These are phyloP conservation scores for Claviceps citrina DNA, from an alignment of 2,329 filamentous ascomycete genomes.

Conservation along the genomic window DNA sequence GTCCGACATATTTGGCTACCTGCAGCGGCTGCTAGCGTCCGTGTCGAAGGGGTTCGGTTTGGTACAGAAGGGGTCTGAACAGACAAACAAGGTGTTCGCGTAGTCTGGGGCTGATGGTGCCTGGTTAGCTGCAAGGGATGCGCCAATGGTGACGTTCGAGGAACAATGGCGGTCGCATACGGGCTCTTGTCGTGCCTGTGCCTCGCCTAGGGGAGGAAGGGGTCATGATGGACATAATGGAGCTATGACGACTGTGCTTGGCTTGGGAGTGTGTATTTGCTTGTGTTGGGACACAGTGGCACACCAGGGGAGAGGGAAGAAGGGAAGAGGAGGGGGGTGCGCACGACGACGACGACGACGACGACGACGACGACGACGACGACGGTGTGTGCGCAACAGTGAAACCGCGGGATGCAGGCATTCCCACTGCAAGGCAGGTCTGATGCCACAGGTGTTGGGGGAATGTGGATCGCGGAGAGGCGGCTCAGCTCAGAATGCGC, in stretches of 20 bases:
- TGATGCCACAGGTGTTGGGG: not conserved
- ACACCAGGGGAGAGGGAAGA: slow-evolving; percentile 1
- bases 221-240: slow-evolving; percentile 2
- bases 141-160: slow-evolving; percentile 31
- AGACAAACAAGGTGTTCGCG: slow-evolving; percentile 27
- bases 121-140: slow-evolving; percentile 37
- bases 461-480: not conserved
- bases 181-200: slow-evolving; percentile 16
- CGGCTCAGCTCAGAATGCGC: not conserved
- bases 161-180: slow-evolving; percentile 16
- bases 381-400: not conserved
- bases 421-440: not conserved
- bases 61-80: slow-evolving; percentile 33
- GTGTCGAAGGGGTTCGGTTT: slow-evolving; percentile 41
- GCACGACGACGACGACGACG: slow-evolving; percentile 2
- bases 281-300: slow-evolving; percentile 9
- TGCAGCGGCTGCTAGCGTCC: slow-evolving; percentile 49
- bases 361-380: not conserved
- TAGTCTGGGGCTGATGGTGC: slow-evolving; percentile 16
- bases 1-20: slow-evolving; percentile 82
- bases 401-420: not conserved
- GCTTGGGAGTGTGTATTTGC: slow-evolving; percentile 6
- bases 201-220: slow-evolving; percentile 14
- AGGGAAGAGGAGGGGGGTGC: not conserved
- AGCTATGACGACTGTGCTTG: slow-evolving; percentile 7